Evolutionary conservation across 805 yeast species (phyloP).

Genomic region (Candida sithepensis): DNA sequence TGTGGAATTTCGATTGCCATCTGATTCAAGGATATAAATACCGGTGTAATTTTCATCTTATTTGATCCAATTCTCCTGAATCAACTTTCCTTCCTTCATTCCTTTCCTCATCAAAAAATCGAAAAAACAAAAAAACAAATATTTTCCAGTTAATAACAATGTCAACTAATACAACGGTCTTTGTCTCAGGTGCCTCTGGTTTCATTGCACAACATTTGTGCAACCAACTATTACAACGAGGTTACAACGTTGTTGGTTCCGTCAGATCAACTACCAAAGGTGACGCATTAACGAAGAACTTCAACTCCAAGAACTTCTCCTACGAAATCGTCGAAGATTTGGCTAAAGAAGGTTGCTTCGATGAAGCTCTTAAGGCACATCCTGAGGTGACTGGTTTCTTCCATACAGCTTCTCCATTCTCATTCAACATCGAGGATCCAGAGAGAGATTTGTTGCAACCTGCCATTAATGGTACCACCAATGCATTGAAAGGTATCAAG

Average conservation of each 20-base stretch:
- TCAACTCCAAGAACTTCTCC: constrained; percentile 23
- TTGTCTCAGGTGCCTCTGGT: constrained; percentile 23
- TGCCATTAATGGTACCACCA: constrained; percentile 53
- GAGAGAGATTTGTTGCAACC: constrained; percentile 51
- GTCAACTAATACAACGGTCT: too few relatives aligned
- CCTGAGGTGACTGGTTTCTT: constrained; percentile 40
- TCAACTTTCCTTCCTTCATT: too few relatives aligned
- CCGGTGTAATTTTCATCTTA: too few relatives aligned
- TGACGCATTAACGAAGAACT: constrained; percentile 30
- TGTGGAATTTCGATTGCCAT: too few relatives aligned
- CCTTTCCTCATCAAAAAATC: too few relatives aligned
- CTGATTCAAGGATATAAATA: too few relatives aligned
- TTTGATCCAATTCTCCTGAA: too few relatives aligned
- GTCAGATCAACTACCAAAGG: constrained; percentile 41
- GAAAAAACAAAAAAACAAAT: too few relatives aligned
- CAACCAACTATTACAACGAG: constrained; percentile 15
- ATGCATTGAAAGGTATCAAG: constrained; percentile 42
- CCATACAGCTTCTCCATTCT: constrained; percentile 52
- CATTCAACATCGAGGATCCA: constrained; percentile 35
- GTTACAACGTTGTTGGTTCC: constrained; percentile 18
- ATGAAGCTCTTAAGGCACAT: constrained; percentile 38
- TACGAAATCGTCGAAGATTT: constrained; percentile 37
- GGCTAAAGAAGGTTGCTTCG: constrained; percentile 42
- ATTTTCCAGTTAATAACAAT: too few relatives aligned
- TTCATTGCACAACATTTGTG: constrained; percentile 19